Base-by-base conservation (phyloP, 805 yeast genomes). In the Myxozyma udenii region DNA sequence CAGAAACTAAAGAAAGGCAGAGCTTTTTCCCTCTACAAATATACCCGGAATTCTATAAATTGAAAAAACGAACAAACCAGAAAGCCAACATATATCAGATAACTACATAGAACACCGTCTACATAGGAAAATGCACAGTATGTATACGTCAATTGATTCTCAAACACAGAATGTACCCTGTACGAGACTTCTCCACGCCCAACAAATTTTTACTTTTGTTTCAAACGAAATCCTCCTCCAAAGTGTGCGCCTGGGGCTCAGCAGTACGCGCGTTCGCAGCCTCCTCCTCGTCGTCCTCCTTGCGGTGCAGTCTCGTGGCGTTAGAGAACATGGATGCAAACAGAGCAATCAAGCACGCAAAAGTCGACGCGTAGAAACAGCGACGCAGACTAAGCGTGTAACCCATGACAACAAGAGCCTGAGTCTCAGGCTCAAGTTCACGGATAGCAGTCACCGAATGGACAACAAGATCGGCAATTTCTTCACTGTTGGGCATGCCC, bases 381-480 rank as follows among this genome's bases (percentile, higher is more conserved):
- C 77, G 73, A 35, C 72, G 74, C 23, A 79, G 72, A 0, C 82
- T 81, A 11, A 61, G 24, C 19, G 66, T 73, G 64, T 83, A 83
- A 3, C 80, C 71, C 21, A 63, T 62, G 25, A 68, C 65, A 35
- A 78, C 70, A 0, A 72, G 73, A 2, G 62, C 64, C 51, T 68
- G 74, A 41, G 74, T 73, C 35, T 68, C 53, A 37, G 68, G 58
- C 4, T 85, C 83, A 0, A 79, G 77, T 2, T 67, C 66, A 45
- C 69, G 66, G 26, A 75, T 71, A 41, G 79, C 82, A 26, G 77
- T 76, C 0, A 84, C 73, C 22, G 78, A 78, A 40, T 75, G 73
- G 37, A 77, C 68, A 0, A 84, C 84, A 32, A 66, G 67, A 3
- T 63, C 50, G 40, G 71, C 68, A 32, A 69, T 32, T 16, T 58